Percentiles rank a stretch among this genome's conserved stretches.
Evolutionary conservation across 805 yeast genomes (phyloP).

Genomic region (Priceomyces melissophilus): DNA sequence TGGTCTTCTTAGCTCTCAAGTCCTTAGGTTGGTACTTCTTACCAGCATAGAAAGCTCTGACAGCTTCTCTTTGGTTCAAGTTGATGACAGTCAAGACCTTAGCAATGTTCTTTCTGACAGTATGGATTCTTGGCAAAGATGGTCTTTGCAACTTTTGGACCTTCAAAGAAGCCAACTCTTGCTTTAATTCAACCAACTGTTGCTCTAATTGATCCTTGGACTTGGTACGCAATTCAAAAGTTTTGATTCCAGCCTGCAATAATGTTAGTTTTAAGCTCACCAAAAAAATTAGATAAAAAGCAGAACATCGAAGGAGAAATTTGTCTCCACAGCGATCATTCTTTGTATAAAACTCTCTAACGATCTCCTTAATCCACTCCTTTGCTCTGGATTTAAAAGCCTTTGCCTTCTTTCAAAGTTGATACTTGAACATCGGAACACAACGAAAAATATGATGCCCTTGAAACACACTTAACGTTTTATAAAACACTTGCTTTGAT

Average conservation of each 20-base stretch:
- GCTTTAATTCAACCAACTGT: slow-evolving; percentile 93
- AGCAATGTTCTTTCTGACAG: slow-evolving; percentile 98
- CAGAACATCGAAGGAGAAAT: too few relatives aligned
- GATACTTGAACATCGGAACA: too few relatives aligned
- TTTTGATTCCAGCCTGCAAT: slow-evolving; percentile 78
- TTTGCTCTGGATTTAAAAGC: too few relatives aligned
- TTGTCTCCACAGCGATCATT: too few relatives aligned
- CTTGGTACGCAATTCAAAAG: slow-evolving; percentile 95
- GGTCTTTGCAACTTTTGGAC: slow-evolving; percentile 93
- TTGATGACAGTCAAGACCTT: slow-evolving; percentile 95
- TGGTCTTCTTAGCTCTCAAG: slow-evolving; percentile 99
- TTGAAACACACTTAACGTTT: not conserved
- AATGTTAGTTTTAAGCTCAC: slow-evolving; percentile 7
- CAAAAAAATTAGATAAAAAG: not conserved
- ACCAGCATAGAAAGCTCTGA: slow-evolving; percentile 91
- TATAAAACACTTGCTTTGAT: not conserved
- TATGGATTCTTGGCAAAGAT: slow-evolving; percentile 92
- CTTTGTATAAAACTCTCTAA: too few relatives aligned
- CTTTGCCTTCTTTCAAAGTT: too few relatives aligned
- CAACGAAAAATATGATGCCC: too few relatives aligned
- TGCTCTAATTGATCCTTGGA: slow-evolving; percentile 94
- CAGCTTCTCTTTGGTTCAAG: slow-evolving; percentile 93
- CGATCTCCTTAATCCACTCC: too few relatives aligned
- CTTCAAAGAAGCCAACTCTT: slow-evolving; percentile 92
- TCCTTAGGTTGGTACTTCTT: slow-evolving; percentile 97